Percentiles rank a stretch among this genome's conserved stretches.
These are phyloP conservation scores for Oryza punctata DNA, from an alignment of 176 grass and related monocot species.

Conservation along the genomic window DNA sequence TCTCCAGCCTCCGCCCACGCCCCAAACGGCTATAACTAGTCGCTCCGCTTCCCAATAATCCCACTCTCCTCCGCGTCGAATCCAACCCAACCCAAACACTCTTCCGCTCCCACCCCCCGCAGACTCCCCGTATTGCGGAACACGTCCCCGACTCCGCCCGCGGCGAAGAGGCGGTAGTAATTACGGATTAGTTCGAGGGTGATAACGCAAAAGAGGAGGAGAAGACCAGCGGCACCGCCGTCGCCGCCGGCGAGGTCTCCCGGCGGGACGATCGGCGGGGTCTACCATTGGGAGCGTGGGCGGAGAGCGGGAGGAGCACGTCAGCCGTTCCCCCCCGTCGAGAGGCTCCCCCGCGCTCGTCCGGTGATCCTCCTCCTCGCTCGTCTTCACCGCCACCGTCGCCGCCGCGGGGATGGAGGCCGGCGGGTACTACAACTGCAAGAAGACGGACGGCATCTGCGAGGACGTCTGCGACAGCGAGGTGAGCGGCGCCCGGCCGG, in stretches of 20 bases:
- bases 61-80: not conserved
- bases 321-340: not conserved
- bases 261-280: no score
- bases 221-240: no score
- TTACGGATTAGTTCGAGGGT: not conserved
- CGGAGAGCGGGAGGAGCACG: not conserved
- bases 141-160: not conserved
- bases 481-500: conserved; percentile 44
- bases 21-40: conserved; percentile 74
- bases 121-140: not conserved
- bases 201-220: not conserved
- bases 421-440: conserved; percentile 70
- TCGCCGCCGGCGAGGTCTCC: not conserved
- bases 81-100: not conserved
- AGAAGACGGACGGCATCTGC: conserved; percentile 82
- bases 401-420: conserved; percentile 40
- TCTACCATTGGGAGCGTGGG: conserved; percentile 19
- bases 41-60: conserved; percentile 43
- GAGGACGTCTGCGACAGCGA: conserved; percentile 71
- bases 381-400: not conserved
- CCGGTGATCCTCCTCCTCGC: no score
- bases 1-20: conserved; percentile 1
- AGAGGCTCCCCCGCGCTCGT: no score
- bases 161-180: not conserved
- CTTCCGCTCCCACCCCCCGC: not conserved